Evolutionary conservation across 768 basidiomycete species (phyloP).

Genomic region (Psilocybe azurescens): DNA sequence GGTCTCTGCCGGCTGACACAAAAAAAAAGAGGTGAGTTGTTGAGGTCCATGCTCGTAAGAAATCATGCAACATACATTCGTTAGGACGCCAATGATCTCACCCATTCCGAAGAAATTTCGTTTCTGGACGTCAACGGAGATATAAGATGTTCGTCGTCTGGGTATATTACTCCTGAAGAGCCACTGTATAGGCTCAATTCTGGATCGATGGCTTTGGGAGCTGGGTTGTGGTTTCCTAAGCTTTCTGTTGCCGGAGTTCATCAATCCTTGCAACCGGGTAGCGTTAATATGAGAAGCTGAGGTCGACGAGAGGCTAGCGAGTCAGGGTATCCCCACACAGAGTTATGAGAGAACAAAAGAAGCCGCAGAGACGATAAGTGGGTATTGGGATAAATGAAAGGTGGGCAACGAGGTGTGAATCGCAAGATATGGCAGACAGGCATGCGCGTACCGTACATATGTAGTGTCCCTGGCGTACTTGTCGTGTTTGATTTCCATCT

Average conservation of each 20-base stretch:
- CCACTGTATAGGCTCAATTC: slow-evolving; percentile 62
- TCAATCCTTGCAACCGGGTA: slow-evolving; percentile 15
- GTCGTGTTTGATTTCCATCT: slow-evolving; percentile 24
- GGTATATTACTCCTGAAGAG: slow-evolving; percentile 78
- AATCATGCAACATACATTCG: slow-evolving; percentile 58
- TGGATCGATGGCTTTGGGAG: slow-evolving; percentile 22
- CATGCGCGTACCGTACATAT: slow-evolving; percentile 30
- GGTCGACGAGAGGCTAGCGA: slow-evolving; percentile 3
- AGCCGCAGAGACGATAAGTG: slow-evolving; percentile 17
- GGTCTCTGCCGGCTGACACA: slow-evolving; percentile 71
- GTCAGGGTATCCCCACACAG: slow-evolving; percentile 3
- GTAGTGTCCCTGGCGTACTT: slow-evolving; percentile 21
- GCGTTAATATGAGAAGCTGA: slow-evolving; percentile 13
- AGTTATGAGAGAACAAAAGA: slow-evolving; percentile 8
- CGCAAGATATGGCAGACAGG: slow-evolving; percentile 27
- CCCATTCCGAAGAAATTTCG: slow-evolving; percentile 82
- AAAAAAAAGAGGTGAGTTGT: neutral
- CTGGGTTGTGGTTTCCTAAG: slow-evolving; percentile 24
- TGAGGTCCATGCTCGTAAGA: neutral
- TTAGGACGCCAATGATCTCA: slow-evolving; percentile 75
- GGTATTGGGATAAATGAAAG: slow-evolving; percentile 11
- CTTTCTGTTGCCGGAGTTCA: slow-evolving; percentile 30
- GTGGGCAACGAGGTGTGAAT: slow-evolving; percentile 22
- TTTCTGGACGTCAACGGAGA: slow-evolving; percentile 65
- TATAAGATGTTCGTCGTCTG: slow-evolving; percentile 61